Base-by-base conservation (phyloP, 164 flowering plant genomes). In the Annona squamosa region DNA sequence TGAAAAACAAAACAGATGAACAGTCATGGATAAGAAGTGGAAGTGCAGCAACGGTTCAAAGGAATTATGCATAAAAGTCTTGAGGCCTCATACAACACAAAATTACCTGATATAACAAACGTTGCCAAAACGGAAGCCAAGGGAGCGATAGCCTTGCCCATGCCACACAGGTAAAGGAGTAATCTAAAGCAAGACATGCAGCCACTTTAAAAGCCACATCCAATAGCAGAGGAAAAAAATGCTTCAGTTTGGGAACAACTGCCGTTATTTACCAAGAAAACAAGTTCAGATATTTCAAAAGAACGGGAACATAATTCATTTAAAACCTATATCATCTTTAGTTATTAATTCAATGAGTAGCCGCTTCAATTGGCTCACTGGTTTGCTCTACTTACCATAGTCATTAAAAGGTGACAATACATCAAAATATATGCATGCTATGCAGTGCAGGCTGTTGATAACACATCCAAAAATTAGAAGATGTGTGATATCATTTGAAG, bases 121-220 rank as follows among this genome's bases (percentile, higher is more conserved):
- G 64, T 94, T 88, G 19, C 98, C 99, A 84, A 94, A 92, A 46
- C 94, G 95, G 81, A 88, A 94, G 73, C 99, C 99, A 81, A 94
- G 88, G 12, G 99, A 94, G 62, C 94, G 90, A 79, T 92, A 94
- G 73, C 82, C 89, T 71, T 63, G 72, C 43, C 99, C 97, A 85
- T 92, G 99, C 99, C 99, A 94, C 70, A 94, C 98, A 46, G 97
- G 97, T 84, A 94, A 84, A 72, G 97, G 99, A 70, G 87, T 92
- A 73, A 94, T 46, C 99, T 94, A 87, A 75, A 79, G 74, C 63
- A 65, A 71, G 52, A 47, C 5, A 74, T 74, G 61, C 44, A 76
- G 4, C 26, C 41, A 67, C 5, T 62, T 72, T 46, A 71, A 62
- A 68, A 57, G 16, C 18, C 18, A 6, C 12, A n/a, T 48, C 26